Evolutionary conservation across 768 basidiomycete genomes (phyloP).

Genomic region (Rhodotorula babjevae): DNA sequence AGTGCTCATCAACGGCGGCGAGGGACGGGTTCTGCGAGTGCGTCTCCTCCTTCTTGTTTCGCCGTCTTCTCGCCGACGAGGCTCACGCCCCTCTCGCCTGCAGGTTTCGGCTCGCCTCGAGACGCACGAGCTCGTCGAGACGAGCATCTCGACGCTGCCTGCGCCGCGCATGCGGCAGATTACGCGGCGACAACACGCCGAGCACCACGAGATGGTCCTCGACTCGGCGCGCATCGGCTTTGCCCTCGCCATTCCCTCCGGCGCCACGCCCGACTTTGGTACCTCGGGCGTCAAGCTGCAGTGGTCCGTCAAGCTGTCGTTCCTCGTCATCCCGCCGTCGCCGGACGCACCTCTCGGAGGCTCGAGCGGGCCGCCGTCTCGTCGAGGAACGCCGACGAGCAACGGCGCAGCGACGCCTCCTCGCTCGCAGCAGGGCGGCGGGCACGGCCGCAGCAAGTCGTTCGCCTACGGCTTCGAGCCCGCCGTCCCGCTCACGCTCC

Average conservation of each 20-base stretch:
- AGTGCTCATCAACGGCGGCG: conserved; percentile 73
- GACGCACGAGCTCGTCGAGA: conserved; percentile 69
- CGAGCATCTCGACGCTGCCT: conserved; percentile 57
- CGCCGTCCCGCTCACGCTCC: conserved; percentile 35
- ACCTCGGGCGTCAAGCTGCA: conserved; percentile 74
- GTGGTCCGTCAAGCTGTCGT: conserved; percentile 81
- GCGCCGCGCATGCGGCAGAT: conserved; percentile 44
- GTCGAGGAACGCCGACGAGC: conserved; percentile 53
- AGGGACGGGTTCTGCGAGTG: conserved; percentile 79
- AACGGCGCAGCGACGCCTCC: neutral
- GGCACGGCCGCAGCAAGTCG: conserved; percentile 39
- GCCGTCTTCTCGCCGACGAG: no score
- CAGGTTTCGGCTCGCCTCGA: conserved; percentile 85
- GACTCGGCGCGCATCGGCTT: conserved; percentile 75
- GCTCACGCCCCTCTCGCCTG: neutral
- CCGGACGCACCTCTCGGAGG: conserved; percentile 46
- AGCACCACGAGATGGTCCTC: conserved; percentile 74
- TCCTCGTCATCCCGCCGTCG: conserved; percentile 68
- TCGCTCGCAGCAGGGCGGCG: neutral
- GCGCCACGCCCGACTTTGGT: conserved; percentile 80
- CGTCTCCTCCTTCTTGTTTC: conserved; percentile 32
- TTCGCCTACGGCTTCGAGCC: conserved; percentile 41
- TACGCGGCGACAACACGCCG: conserved; percentile 74
- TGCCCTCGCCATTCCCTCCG: conserved; percentile 83
- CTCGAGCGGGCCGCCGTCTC: neutral